These are phyloP conservation scores for Claviceps sp. DNA, from an alignment of 2,329 filamentous ascomycete genomes.

Conservation along the genomic window DNA sequence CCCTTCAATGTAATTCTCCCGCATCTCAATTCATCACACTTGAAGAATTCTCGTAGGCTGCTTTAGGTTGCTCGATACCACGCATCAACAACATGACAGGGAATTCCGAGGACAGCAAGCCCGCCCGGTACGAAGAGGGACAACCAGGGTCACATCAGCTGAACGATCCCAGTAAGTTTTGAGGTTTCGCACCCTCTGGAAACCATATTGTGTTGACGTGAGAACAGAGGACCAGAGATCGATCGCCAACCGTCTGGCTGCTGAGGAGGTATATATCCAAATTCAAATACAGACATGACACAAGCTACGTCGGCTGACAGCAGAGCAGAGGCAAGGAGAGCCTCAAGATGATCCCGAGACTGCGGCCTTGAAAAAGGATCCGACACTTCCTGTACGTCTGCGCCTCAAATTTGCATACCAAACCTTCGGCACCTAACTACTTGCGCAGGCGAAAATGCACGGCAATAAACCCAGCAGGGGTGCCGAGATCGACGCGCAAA, in stretches of 20 bases:
- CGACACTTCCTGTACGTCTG: conserved; percentile 40
- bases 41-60: neutral
- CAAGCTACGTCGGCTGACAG: conserved; percentile 5
- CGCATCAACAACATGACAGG: conserved; percentile 20
- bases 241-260: conserved; percentile 57
- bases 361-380: conserved; percentile 39
- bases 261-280: conserved; percentile 36
- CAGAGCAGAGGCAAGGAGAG: conserved; percentile 23
- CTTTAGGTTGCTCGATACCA: neutral
- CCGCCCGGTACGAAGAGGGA: conserved; percentile 56
- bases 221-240: conserved; percentile 52
- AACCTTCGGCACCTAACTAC: neutral
- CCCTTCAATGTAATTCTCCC: neutral
- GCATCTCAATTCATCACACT: neutral
- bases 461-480: conserved; percentile 62
- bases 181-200: too few species aligned
- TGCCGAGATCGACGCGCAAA: conserved; percentile 56
- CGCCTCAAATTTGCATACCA: too few species aligned
- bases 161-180: conserved; percentile 54
- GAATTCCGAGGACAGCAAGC: conserved; percentile 46
- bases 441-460: conserved; percentile 43
- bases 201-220: neutral
- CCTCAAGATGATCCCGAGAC: conserved; percentile 31
- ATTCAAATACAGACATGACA: neutral
- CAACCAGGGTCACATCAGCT: conserved; percentile 52